These are phyloP conservation scores for Pulveroboletus sp. DNA, from an alignment of 768 basidiomycete species.

Conservation along the genomic window DNA sequence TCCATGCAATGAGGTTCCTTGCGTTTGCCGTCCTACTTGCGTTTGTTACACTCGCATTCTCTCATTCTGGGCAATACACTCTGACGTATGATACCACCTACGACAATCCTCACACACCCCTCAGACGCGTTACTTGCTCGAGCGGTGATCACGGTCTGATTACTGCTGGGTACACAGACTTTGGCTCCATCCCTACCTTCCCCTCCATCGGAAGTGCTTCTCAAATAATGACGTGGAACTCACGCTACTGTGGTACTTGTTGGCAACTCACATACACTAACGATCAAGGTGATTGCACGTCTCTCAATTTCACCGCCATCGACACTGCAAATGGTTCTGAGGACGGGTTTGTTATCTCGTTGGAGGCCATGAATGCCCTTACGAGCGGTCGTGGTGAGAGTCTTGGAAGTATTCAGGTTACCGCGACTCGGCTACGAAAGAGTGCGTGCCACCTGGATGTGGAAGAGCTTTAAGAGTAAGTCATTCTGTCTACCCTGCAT, in stretches of 20 bases:
- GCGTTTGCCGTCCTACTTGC: background rate
- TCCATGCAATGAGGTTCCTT: constrained; percentile 9
- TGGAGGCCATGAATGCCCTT: constrained; percentile 33
- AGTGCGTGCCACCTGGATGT: constrained; percentile 9
- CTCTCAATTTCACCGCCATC: constrained; percentile 47
- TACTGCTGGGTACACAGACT: constrained; percentile 42
- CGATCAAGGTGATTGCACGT: constrained; percentile 25
- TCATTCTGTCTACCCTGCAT: background rate
- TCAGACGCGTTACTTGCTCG: constrained; percentile 46
- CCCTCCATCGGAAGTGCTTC: constrained; percentile 55
- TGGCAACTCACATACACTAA: constrained; percentile 50
- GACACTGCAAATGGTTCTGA: constrained; percentile 38
- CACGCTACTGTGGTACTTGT: constrained; percentile 52
- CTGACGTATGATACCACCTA: constrained; percentile 46
- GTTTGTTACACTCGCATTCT: constrained; percentile 3
- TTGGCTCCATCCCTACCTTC: constrained; percentile 51
- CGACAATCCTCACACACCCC: constrained; percentile 39
- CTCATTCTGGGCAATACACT: constrained; percentile 11
- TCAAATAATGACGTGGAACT: constrained; percentile 49
- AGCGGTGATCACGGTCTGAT: constrained; percentile 49
- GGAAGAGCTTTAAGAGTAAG: background rate
- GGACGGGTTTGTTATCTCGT: constrained; percentile 35
- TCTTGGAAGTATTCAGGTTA: constrained; percentile 26
- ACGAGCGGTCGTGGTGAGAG: constrained; percentile 27
- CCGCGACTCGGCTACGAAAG: constrained; percentile 15